Percentiles rank a stretch among this genome's conserved stretches.
These are phyloP conservation scores for Colletotrichum tropicale DNA, from an alignment of 2,329 filamentous ascomycete species.

Conservation along the genomic window DNA sequence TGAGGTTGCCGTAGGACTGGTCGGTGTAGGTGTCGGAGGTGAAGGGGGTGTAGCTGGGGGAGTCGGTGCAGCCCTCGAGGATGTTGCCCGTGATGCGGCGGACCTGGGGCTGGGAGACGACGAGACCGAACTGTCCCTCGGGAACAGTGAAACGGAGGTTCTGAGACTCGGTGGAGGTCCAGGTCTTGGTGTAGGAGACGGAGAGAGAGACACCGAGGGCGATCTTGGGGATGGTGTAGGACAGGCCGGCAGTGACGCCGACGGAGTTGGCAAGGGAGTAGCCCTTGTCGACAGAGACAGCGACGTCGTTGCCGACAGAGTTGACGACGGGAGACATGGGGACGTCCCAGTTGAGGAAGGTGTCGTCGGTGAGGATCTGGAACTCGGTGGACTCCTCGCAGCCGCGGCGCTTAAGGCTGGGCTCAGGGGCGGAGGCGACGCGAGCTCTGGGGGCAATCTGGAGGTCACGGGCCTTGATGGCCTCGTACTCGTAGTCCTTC, in stretches of 20 bases:
- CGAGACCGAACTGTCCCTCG: slow-evolving; percentile 38
- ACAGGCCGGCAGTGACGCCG: slow-evolving; percentile 23
- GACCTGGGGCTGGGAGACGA: slow-evolving; percentile 41
- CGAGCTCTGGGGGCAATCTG: neutral
- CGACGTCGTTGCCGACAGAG: slow-evolving; percentile 29
- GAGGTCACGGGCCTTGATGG: slow-evolving; percentile 15
- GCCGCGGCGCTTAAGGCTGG: slow-evolving; percentile 2
- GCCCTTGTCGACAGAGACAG: slow-evolving; percentile 35
- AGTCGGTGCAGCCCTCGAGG: slow-evolving; percentile 37
- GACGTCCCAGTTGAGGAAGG: slow-evolving; percentile 43
- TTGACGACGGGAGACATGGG: slow-evolving; percentile 38
- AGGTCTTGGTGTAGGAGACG: slow-evolving; percentile 28
- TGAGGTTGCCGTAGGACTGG: slow-evolving; percentile 33
- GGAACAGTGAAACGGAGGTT: slow-evolving; percentile 36
- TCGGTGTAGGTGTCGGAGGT: slow-evolving; percentile 36
- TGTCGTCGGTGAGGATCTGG: slow-evolving; percentile 25
- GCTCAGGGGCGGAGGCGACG: neutral
- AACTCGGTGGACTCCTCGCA: slow-evolving; percentile 26
- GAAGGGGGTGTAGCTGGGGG: slow-evolving; percentile 28
- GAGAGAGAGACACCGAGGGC: slow-evolving; percentile 25
- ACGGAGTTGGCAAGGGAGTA: slow-evolving; percentile 37
- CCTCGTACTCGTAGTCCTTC: slow-evolving; percentile 28
- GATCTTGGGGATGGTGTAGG: slow-evolving; percentile 27
- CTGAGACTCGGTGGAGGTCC: slow-evolving; percentile 35
- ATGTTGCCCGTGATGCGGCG: slow-evolving; percentile 35